phyloP scores from a whole-genome alignment of 1,284 basidiomycete genomes.

The Puccinia sorghi region DNA sequence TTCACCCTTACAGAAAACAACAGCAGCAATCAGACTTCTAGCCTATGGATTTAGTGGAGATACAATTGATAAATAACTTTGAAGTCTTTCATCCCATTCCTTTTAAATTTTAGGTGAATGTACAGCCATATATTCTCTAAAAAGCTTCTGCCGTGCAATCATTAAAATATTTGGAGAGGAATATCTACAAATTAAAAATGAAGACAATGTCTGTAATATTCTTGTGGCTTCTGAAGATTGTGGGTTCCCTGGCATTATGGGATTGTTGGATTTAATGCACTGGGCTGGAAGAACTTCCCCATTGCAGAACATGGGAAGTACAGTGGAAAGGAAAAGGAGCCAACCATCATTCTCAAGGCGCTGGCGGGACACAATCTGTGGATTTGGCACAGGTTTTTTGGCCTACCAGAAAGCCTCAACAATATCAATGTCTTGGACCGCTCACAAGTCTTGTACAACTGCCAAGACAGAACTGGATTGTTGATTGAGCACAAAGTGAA shows the following conservation, averaged over 20 bases:
- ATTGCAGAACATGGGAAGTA: background rate
- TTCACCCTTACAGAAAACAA: too few relatives aligned
- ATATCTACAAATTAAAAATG: background rate
- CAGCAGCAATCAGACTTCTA: background rate
- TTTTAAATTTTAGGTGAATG: background rate
- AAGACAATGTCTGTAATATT: background rate
- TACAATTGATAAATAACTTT: constrained; percentile 14
- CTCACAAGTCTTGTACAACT: background rate
- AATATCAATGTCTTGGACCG: constrained; percentile 10
- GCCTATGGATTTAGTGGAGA: constrained; percentile 9
- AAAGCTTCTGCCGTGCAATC: background rate
- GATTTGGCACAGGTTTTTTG: background rate
- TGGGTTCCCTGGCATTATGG: background rate
- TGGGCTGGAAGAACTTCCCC: constrained; percentile 30
- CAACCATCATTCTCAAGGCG: constrained; percentile 9
- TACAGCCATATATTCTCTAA: background rate
- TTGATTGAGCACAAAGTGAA: background rate
- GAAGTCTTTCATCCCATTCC: too few relatives aligned
- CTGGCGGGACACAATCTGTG: constrained; percentile 1
- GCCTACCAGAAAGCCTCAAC: background rate
- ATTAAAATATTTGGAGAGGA: background rate
- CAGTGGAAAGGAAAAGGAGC: constrained; percentile 23
- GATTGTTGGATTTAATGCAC: constrained; percentile 17
- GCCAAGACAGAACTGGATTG: background rate
- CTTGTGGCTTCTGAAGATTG: background rate